Evolutionary conservation across 1,284 basidiomycete species (phyloP).

Genomic region (Austroboletus novae-zelandiae): DNA sequence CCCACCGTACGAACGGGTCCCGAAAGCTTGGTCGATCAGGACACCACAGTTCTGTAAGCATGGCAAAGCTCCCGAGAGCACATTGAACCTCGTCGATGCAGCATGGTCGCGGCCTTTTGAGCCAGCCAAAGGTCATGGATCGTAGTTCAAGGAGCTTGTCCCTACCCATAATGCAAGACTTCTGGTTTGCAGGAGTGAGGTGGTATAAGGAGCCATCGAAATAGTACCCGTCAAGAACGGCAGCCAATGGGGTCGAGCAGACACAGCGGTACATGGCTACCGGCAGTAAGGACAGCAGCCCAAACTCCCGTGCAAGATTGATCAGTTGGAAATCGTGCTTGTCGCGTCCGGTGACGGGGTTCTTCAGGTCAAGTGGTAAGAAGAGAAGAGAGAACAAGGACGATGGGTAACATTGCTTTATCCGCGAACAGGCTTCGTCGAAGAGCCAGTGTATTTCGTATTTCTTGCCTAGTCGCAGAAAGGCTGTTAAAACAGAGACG

Average conservation of each 20-base stretch:
- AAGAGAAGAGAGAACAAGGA: constrained; percentile 28
- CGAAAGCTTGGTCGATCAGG: constrained; percentile 15
- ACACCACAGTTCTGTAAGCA: constrained; percentile 21
- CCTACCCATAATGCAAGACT: constrained; percentile 26
- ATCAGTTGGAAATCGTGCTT: constrained; percentile 28
- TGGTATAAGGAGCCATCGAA: constrained; percentile 15
- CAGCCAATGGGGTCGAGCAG: constrained; percentile 16
- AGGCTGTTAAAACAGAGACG: constrained; percentile 21
- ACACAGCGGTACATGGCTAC: constrained; percentile 27
- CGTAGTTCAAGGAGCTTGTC: constrained; percentile 25
- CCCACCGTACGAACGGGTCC: constrained; percentile 25
- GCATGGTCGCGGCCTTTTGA: constrained; percentile 14
- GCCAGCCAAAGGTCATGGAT: constrained; percentile 20
- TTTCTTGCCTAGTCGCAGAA: constrained; percentile 25
- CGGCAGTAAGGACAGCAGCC: constrained; percentile 22
- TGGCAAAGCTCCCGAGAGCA: constrained; percentile 20
- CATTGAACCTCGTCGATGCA: constrained; percentile 22
- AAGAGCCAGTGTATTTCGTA: constrained; percentile 29
- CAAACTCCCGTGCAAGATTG: constrained; percentile 25
- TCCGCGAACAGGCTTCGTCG: constrained; percentile 21
- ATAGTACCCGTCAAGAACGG: constrained; percentile 25
- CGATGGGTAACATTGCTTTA: constrained; percentile 24
- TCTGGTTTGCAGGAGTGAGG: constrained; percentile 23
- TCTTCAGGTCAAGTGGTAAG: constrained; percentile 19
- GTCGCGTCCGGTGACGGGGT: constrained; percentile 21